Conservation (phyloP, 305 asterid species). For the Fraxinus greggii region DNA sequence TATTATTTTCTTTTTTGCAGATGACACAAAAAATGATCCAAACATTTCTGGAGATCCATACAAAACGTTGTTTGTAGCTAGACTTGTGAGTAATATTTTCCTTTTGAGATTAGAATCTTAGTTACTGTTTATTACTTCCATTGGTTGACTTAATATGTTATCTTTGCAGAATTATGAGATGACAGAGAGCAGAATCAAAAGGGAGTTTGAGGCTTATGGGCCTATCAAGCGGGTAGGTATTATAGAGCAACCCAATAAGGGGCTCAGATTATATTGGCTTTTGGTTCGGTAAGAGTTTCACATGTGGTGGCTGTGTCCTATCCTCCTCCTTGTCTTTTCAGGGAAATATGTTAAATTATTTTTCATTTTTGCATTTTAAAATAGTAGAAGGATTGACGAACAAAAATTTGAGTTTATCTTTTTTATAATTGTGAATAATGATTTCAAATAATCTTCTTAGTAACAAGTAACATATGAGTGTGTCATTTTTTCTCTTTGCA, state of each 20-base stretch:
- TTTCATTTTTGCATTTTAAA: neutral
- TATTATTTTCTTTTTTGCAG: conserved; percentile 41
- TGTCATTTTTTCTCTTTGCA: neutral
- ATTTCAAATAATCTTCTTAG: conserved; percentile 10
- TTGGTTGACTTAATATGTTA: conserved; percentile 16
- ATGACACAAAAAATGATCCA: conserved; percentile 81
- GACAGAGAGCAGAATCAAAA: conserved; percentile 88
- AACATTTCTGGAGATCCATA: conserved; percentile 88
- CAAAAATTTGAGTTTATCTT: neutral
- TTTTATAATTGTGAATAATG: neutral
- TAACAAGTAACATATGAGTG: neutral
- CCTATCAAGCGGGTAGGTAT: conserved; percentile 99
- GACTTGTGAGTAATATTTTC: conserved; percentile 68
- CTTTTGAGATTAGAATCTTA: neutral
- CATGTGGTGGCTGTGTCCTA: conserved; percentile 28
- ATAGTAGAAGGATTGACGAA: neutral
- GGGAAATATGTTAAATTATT: conserved; percentile 2
- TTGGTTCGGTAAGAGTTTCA: conserved; percentile 81
- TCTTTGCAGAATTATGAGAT: conserved; percentile 82
- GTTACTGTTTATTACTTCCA: conserved; percentile 18
- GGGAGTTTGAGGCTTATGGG: conserved; percentile 97
- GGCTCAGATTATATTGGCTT: conserved; percentile 35
- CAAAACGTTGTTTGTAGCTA: conserved; percentile 87
- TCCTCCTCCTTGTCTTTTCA: conserved; percentile 9
- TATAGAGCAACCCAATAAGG: conserved; percentile 47